Evolutionary conservation across 2,329 filamentous ascomycete species (phyloP), one percentile per base, ranked within the genome.

Genomic region (Xylaria sp.): DNA sequence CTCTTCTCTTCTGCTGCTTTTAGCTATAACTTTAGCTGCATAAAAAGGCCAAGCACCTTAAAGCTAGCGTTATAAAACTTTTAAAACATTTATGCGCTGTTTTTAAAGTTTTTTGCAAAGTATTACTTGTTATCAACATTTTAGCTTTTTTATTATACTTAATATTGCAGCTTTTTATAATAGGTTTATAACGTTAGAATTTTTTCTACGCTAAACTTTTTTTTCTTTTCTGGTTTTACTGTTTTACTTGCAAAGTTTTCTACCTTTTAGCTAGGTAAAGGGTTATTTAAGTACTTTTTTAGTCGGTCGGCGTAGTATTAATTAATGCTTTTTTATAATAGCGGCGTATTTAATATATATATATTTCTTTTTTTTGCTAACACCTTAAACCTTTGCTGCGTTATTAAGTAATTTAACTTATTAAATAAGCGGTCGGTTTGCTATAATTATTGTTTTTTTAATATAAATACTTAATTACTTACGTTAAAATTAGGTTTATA

Each of bases 131-230:
- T 58, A 27, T 58, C 25, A 42, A 25, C 0, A 25, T 42, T 44
- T 42, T 58, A 55, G 0, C 29, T 27, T 44, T 58, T 58, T 44
- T 42, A 58, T n/a, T 58, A 8, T 29, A 42, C 27, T 25, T 58
- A 58, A 25, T 57, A 57, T 57, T 57, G 40, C 40, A 57, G 29
- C n/a, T 57, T 57, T 40, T 23, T 21, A 37, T 29, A 57, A 23
- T 37, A 29, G 23, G 8, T 57, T 25, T 42, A 21, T 42, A 27
- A 58, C 9, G 42, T 40, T 21, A 35, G 21, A 25, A 50, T 50
- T 25, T 50, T 50, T 50, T 50, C 29, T 3, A 32, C 29, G 8
- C 3, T 32, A 32, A 32, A 32, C 8, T 32, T 32, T 32, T 32
- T 32, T 3, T 32, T 32, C 3, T 8, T 32, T 32, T 32, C 8